These are phyloP conservation scores for Lasiodiplodia sp. DNA, from an alignment of 2,329 filamentous ascomycete genomes.

Conservation along the genomic window DNA sequence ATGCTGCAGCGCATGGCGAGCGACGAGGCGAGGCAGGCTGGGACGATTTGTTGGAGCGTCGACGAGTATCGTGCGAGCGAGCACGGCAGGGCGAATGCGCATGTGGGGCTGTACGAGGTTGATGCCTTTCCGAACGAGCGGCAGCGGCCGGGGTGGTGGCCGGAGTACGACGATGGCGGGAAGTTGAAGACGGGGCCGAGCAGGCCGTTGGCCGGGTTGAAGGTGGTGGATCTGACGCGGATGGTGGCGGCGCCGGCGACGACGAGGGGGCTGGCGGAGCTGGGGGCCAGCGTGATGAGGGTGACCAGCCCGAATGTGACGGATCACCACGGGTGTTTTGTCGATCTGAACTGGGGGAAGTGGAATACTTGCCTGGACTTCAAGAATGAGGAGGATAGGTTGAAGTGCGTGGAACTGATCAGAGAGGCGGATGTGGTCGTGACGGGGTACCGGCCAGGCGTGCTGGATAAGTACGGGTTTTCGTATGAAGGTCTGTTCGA, in stretches of 20 bases:
- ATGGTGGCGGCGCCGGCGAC: conserved; percentile 12
- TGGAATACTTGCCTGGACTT: conserved; percentile 57
- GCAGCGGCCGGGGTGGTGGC: neutral
- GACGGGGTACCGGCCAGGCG: conserved; percentile 58
- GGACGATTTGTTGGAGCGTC: neutral
- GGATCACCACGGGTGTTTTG: conserved; percentile 51
- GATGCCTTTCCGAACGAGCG: conserved; percentile 33
- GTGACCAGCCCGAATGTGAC: conserved; percentile 50
- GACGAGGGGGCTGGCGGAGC: conserved; percentile 49
- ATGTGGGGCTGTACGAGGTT: conserved; percentile 39
- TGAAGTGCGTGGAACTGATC: conserved; percentile 52
- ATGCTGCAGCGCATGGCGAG: neutral
- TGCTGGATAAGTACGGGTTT: conserved; percentile 58
- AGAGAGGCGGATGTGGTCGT: conserved; percentile 60
- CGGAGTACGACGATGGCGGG: neutral
- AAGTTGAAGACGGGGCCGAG: neutral
- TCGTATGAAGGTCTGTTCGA: conserved; percentile 51
- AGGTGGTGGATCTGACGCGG: conserved; percentile 27
- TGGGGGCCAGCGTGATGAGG: conserved; percentile 58
- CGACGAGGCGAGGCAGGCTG: neutral
- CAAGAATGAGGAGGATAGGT: conserved; percentile 46
- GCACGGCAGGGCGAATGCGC: conserved; percentile 6
- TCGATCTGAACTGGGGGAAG: conserved; percentile 61
- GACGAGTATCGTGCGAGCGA: neutral
- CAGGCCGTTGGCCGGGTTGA: conserved; percentile 25